Evolutionary conservation across 352 stramenopile genomes (phyloP), one percentile per base, ranked within the genome.

Genomic region (Globisporangium splendens): DNA sequence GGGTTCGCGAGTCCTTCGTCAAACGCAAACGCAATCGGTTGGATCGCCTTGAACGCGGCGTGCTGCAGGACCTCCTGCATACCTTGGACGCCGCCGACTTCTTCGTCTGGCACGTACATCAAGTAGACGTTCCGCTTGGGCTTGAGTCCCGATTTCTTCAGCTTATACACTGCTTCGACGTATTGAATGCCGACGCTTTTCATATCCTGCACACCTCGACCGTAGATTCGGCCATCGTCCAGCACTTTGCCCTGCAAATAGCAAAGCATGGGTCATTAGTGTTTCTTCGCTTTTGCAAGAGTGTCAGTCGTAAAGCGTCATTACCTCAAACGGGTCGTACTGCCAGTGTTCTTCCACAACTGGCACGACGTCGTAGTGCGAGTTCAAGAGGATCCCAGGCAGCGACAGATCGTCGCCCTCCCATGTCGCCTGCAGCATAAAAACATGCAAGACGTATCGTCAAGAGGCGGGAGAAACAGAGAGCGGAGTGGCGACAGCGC

Each of bases 151-250:
- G 71, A 56, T 2, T 75, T 20, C n/a, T 83, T 86, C n/a, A 98
- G 69, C 1, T 75, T 63, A 8, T 82, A 64, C 17, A 98, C 73
- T 0, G 94, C 92, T 57, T 98, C 88, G 8, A 97, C 79, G 68
- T 99, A 99, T 69, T 99, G 96, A 47, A 98, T 87, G 62, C 89
- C 97, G 5, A 99, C 95, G 69, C 91, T 96, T 66, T 98, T 98
- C 94, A 98, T 98, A 66, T 98, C 94, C 68, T 98, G 93, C 17
- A 89, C 64, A 15, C 90, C 93, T 28, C 89, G 78, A 52, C 85
- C 92, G 62, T 97, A 97, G 60, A 98, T 97, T 54, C 79, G 82
- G 15, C 80, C 88, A 62, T 97, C 77, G 44, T 91, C 81, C 33
- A 86, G 72, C 35, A 91, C 66, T 28, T 90, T 90, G 2, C 62